phyloP scores from a whole-genome alignment of 352 stramenopile species.

The Globisporangium okanoganense region DNA sequence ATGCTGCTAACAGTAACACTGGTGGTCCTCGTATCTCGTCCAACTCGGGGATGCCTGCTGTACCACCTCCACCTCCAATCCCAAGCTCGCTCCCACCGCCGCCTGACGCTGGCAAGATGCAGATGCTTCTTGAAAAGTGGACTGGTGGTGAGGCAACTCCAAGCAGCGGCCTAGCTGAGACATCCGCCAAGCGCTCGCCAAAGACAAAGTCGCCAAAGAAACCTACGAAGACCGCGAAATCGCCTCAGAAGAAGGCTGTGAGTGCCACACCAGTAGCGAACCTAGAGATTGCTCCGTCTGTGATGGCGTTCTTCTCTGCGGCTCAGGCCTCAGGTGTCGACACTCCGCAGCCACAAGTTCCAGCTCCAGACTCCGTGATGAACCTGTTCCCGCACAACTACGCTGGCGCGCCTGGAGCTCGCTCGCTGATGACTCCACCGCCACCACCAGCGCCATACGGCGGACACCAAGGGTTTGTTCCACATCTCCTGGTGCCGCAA shows the following conservation, averaged over 20 bases:
- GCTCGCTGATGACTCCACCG: not conserved
- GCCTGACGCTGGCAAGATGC: slow-evolving; percentile 30
- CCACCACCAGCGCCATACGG: slow-evolving; percentile 3
- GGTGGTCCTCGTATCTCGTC: slow-evolving; percentile 5
- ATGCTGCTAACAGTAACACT: not conserved
- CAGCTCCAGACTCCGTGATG: slow-evolving; percentile 20
- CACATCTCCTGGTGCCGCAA: slow-evolving; percentile 9
- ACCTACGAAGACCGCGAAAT: not conserved
- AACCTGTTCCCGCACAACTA: slow-evolving; percentile 60
- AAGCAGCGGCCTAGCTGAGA: not conserved
- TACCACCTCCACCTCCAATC: slow-evolving; percentile 9
- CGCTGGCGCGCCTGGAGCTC: not conserved
- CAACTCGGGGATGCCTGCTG: not conserved
- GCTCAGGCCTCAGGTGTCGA: slow-evolving; percentile 9
- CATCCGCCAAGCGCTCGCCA: not conserved
- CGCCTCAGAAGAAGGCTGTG: not conserved
- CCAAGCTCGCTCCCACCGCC: slow-evolving; percentile 8
- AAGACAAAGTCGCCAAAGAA: slow-evolving; percentile 2
- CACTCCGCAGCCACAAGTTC: not conserved
- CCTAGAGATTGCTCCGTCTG: slow-evolving; percentile 11
- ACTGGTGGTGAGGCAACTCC: slow-evolving; percentile 26
- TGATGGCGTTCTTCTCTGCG: slow-evolving; percentile 20
- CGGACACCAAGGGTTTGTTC: not conserved
- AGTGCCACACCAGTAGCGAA: not conserved
- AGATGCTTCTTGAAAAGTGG: slow-evolving; percentile 64